Evolutionary conservation across 1,139 yeast genomes (phyloP).

Genomic region (Saccharomyces uvarum): DNA sequence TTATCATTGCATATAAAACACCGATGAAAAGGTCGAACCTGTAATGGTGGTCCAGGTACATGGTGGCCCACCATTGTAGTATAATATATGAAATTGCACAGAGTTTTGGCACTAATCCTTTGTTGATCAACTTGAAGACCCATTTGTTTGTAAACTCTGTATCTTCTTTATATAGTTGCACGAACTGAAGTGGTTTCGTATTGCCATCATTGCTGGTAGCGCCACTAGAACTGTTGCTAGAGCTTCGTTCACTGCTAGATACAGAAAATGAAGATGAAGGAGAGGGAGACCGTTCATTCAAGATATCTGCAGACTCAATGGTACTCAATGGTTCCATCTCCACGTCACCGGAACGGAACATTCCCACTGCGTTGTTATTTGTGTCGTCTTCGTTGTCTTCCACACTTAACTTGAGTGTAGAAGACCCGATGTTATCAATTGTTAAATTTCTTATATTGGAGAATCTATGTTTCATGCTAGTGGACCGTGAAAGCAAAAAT

Average conservation of each 20-base stretch:
- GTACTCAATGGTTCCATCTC: slow-evolving; percentile 1
- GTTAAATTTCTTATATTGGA: not conserved
- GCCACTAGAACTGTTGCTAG: not conserved
- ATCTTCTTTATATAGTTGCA: slow-evolving; percentile 16
- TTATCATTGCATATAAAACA: slow-evolving; percentile 41
- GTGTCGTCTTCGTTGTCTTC: slow-evolving; percentile 2
- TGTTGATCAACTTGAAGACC: slow-evolving; percentile 21
- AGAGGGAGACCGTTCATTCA: not conserved
- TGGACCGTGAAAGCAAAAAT: slow-evolving; percentile 33
- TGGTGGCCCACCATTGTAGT: slow-evolving; percentile 70
- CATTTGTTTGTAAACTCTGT: slow-evolving; percentile 12
- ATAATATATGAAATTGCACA: slow-evolving; percentile 37
- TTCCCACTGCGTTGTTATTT: not conserved
- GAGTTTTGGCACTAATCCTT: slow-evolving; percentile 28
- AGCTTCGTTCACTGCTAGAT: not conserved
- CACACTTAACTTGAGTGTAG: not conserved
- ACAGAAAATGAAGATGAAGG: not conserved
- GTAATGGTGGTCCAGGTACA: slow-evolving; percentile 67
- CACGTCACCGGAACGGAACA: not conserved
- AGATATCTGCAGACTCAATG: not conserved
- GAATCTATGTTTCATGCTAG: slow-evolving; percentile 25
- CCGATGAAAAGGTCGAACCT: slow-evolving; percentile 53
- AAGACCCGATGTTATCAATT: not conserved
- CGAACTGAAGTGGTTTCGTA: slow-evolving; percentile 5
- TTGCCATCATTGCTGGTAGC: not conserved